Evolutionary conservation across 345 rosid species (phyloP).

Genomic region (Eucalyptus marginata): DNA sequence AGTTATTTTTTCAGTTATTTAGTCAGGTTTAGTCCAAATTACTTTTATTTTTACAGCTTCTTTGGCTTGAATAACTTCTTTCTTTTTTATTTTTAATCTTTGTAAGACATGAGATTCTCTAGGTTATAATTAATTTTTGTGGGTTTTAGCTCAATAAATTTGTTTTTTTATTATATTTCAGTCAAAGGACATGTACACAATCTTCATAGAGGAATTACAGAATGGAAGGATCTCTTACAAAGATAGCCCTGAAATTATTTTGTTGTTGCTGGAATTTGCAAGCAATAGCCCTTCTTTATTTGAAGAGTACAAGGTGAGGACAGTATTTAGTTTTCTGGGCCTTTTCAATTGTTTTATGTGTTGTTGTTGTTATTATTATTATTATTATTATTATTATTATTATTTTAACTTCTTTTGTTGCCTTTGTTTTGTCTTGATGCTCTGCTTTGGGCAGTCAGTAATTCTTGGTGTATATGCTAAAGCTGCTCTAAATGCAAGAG

Average conservation of each 20-base stretch:
- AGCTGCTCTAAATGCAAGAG: slow-evolving; percentile 73
- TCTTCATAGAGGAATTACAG: slow-evolving; percentile 51
- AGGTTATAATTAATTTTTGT: background rate
- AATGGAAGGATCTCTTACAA: slow-evolving; percentile 57
- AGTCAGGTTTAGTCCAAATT: slow-evolving; percentile 41
- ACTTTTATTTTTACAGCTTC: background rate
- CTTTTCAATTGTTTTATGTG: background rate
- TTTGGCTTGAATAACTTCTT: background rate
- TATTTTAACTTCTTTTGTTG: background rate
- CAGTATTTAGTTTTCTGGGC: background rate
- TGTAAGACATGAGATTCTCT: background rate
- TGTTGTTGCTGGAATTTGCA: slow-evolving; percentile 62
- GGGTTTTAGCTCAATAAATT: background rate
- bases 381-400: background rate
- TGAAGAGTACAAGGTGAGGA: slow-evolving; percentile 57
- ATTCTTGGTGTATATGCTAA: slow-evolving; percentile 74
- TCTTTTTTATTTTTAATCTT: background rate
- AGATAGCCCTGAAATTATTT: slow-evolving; percentile 62
- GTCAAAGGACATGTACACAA: slow-evolving; percentile 55
- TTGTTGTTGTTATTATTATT: background rate
- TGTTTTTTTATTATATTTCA: slow-evolving; percentile 17
- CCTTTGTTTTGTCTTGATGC: background rate
- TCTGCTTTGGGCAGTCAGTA: slow-evolving; percentile 40
- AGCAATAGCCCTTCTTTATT: slow-evolving; percentile 30
- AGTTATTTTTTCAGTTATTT: slow-evolving; percentile 55